Evolutionary conservation across 768 basidiomycete species (phyloP), one percentile per base, ranked within the genome.

Genomic region (Hydnum rufescens): DNA sequence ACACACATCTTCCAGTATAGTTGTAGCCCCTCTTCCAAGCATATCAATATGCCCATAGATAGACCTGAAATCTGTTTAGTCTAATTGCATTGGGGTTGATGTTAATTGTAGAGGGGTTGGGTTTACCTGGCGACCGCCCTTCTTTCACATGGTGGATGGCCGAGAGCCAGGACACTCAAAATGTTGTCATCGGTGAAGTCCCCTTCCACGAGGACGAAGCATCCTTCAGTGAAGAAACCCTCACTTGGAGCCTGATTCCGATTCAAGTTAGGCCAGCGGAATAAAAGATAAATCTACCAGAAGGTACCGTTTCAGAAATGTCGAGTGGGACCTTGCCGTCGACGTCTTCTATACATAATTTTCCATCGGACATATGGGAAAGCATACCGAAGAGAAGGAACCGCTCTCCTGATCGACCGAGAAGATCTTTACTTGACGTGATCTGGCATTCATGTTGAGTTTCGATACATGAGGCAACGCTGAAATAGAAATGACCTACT

Each of bases 11-110:
- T 97, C 92, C 3, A 83, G 67, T 22, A 89, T 65, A 2, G 92
- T 88, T 1, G 90, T 83, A 3, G 86, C 78, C 1, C 95, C 95
- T 59, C 83, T 79, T n/a, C 95, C 95, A 6, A 97, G 73, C 61
- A 97, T 95, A 64, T 99, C 95, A 29, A 96, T 80, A 61, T 97
- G 95, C 0, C 92, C 95, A 61, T 86, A 95, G 58, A 97, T 80
- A 36, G 83, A 87, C 57, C 89, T 92, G 61, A 5, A 42, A 48
- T 32, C 39, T 8, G 44, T 8, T 16, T 13, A 16, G 26, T 8
- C 13, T 53, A 60, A 51, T 64, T 44, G 32, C 46, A 46, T 25
- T 43, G 42, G 47, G 54, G 42, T 16, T 8, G 13, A 39, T 19
- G 34, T 19, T 8, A 39, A 39, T 8, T n/a, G n/a, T 3, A 30